Evolutionary conservation across 768 basidiomycete genomes (phyloP).

Genomic region (Hygrophorus russula): DNA sequence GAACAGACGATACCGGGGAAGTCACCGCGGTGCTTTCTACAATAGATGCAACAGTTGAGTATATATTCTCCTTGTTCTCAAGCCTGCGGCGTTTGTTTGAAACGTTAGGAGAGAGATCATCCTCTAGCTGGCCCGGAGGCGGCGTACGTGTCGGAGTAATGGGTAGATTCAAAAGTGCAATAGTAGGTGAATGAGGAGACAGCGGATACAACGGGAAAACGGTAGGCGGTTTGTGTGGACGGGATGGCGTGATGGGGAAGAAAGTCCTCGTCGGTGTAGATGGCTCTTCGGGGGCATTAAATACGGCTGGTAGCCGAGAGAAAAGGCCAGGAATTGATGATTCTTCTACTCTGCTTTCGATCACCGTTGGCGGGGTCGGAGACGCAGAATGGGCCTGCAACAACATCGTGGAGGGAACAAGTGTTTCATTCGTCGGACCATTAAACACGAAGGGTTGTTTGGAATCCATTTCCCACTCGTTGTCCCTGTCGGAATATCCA

Average conservation of each 20-base stretch:
- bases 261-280: conserved; percentile 18
- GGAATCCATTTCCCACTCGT: not conserved
- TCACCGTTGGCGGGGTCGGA: too few relatives aligned
- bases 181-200: conserved; percentile 14
- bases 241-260: conserved; percentile 18
- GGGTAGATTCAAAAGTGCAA: conserved; percentile 8
- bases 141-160: conserved; percentile 5
- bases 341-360: too few relatives aligned
- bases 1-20: conserved; percentile 20
- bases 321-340: too few relatives aligned
- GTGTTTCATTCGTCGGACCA: too few relatives aligned
- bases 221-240: conserved; percentile 23
- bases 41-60: conserved; percentile 22
- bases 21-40: conserved; percentile 33
- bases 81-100: conserved; percentile 25
- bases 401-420: too few relatives aligned
- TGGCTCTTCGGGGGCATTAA: conserved; percentile 9
- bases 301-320: not conserved
- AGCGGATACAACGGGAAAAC: conserved; percentile 16
- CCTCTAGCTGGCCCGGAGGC: conserved; percentile 11
- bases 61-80: conserved; percentile 52
- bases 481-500: conserved; percentile 5
- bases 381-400: too few relatives aligned
- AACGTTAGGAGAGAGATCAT: conserved; percentile 8
- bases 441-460: too few relatives aligned